Base-by-base conservation (phyloP, 495 filamentous ascomycete genomes). In the Tuber borchii region DNA sequence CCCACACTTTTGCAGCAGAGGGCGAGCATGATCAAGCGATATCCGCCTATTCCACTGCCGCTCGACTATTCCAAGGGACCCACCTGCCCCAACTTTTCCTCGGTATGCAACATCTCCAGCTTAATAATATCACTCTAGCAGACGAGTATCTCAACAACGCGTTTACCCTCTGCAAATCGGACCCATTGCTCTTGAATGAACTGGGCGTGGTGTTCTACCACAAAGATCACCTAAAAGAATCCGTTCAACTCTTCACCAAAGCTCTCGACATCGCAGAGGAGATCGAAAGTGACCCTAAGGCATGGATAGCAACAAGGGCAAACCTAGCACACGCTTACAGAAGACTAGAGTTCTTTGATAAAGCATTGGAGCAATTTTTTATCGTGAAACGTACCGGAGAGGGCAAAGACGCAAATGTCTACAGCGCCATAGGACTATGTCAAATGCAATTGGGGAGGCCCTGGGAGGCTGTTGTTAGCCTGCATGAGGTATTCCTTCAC, bases 1-100 rank as follows among this genome's bases (percentile, higher is more conserved):
- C 95, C 37, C 95, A 99, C 85, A 99, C 96, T 0, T 99, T 99
- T 83, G 96, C 95, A n/a, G 95, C 95, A n/a, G 95, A 99, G 84
- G 95, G 96, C 73, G 95, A 99, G 84, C 94, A 98, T 84, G 95
- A 99, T 83, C 95, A 99, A 85, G 95, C 95, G 72, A 97, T 99
- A 77, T 94, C 95, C 22, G 95, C 96, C 10, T 99, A 99, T 86
- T 95, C 92, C 51, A 99, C 95, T 20, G 95, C 95, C 1, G 95
- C 95, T 19, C 88, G 96, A 42, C 86, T 99, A 1, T 99, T 99
- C 86, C 95, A 97, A 84, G 95, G 95, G 56, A 98, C 95, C 2
- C 95, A 99, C 82, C 88, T 99, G 0, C 95, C 95, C 2, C 94
- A 97, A 81, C 90, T 99, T 9, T 99, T 97, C 84, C 86, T 99